A percentile compares a stretch with the other conserved stretches of the same genome.
Evolutionary conservation across 148 eudicot genomes (phyloP).

Genomic region (Heliamphora exappendiculata): DNA sequence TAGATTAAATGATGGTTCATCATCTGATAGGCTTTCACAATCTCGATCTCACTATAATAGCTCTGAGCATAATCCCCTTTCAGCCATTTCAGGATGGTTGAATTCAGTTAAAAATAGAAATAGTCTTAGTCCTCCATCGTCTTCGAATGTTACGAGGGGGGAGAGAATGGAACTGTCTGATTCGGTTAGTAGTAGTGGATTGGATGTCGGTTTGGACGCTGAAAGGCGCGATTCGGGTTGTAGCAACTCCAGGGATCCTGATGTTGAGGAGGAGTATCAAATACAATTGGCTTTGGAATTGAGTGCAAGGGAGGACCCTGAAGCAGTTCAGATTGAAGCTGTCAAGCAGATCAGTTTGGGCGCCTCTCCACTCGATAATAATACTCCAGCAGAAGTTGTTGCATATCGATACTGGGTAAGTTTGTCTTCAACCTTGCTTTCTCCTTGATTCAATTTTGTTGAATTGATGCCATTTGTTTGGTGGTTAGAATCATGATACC

Average conservation of each 20-base stretch:
- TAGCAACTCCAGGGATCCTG: slow-evolving; percentile 46
- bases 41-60: slow-evolving; percentile 25
- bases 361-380: slow-evolving; percentile 46
- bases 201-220: slow-evolving; percentile 45
- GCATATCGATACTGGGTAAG: slow-evolving; percentile 90
- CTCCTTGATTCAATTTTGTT: neutral
- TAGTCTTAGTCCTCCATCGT: slow-evolving; percentile 51
- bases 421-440: slow-evolving; percentile 8
- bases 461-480: neutral
- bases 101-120: slow-evolving; percentile 60
- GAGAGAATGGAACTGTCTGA: slow-evolving; percentile 44
- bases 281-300: slow-evolving; percentile 86
- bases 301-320: slow-evolving; percentile 98
- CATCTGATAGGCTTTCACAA: slow-evolving; percentile 23
- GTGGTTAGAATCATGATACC: neutral
- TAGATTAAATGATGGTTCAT: slow-evolving; percentile 27
- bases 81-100: slow-evolving; percentile 79
- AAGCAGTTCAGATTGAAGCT: slow-evolving; percentile 96
- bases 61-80: slow-evolving; percentile 56
- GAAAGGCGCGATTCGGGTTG: slow-evolving; percentile 43
- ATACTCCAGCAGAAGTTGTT: slow-evolving; percentile 74
- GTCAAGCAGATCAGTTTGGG: slow-evolving; percentile 96
- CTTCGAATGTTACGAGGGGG: slow-evolving; percentile 38
- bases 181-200: slow-evolving; percentile 41
- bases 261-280: slow-evolving; percentile 68